Conservation (phyloP, 352 stramenopile species). For the Globisporangium iwayamae region DNA sequence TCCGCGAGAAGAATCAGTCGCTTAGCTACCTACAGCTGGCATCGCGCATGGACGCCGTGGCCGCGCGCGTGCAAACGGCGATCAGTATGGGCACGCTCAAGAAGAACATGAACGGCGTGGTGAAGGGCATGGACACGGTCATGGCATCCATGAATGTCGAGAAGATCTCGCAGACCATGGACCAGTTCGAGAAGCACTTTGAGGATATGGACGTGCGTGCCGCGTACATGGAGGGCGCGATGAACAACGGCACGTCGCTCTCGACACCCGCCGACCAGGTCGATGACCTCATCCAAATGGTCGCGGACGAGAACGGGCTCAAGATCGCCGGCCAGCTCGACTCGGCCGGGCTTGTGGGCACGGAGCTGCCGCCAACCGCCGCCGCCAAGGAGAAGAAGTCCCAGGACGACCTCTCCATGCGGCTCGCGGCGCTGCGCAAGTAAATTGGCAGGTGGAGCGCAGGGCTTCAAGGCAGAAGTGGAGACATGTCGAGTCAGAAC, state of each 20-base stretch:
- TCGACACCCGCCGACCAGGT: constrained; percentile 97
- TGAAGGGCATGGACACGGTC: constrained; percentile 96
- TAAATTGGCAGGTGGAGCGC: background rate
- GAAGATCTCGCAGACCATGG: constrained; percentile 96
- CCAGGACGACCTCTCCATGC: constrained; percentile 80
- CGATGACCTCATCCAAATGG: constrained; percentile 96
- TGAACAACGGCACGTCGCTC: constrained; percentile 94
- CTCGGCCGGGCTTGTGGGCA: constrained; percentile 86
- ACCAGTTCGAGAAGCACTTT: constrained; percentile 99
- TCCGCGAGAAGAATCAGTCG: constrained; percentile 85
- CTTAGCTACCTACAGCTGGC: constrained; percentile 95
- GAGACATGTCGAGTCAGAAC: background rate
- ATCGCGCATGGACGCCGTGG: constrained; percentile 96
- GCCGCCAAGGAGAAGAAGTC: constrained; percentile 75
- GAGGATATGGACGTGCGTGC: constrained; percentile 98
- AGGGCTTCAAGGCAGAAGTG: no score
- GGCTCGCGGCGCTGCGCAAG: constrained; percentile 78
- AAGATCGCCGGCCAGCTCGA: constrained; percentile 93
- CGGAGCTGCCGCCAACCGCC: constrained; percentile 61
- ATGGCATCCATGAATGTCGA: constrained; percentile 98
- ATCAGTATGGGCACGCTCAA: constrained; percentile 95
- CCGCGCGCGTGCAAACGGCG: constrained; percentile 94
- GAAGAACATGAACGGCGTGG: constrained; percentile 94
- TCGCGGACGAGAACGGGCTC: constrained; percentile 97
- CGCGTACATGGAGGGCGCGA: constrained; percentile 97